Percentiles rank a stretch among this genome's conserved stretches.
phyloP scores from a whole-genome alignment of 768 basidiomycete species.

The Xerocomellus amylosporus region DNA sequence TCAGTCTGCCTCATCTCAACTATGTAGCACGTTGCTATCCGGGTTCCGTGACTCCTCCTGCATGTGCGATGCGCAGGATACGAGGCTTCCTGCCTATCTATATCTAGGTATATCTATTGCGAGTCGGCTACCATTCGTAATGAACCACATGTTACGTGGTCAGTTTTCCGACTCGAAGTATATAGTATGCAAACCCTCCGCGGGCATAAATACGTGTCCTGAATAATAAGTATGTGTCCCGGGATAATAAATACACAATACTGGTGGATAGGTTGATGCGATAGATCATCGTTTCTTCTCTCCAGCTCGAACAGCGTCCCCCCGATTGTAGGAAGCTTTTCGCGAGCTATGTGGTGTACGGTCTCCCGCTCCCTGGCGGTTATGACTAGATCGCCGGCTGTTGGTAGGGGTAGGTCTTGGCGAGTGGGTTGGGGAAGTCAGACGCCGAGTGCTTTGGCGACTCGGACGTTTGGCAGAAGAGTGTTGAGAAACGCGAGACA shows the following conservation, averaged over 20 bases:
- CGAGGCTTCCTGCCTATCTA: not conserved
- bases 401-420: slow-evolving; percentile 13
- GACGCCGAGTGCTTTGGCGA: slow-evolving; percentile 9
- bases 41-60: not conserved
- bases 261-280: not conserved
- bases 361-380: slow-evolving; percentile 5
- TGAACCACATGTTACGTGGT: not conserved
- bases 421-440: slow-evolving; percentile 15
- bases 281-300: slow-evolving; percentile 7
- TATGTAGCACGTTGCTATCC: slow-evolving; percentile 3
- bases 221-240: slow-evolving; percentile 20
- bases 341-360: slow-evolving; percentile 16
- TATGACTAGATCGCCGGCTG: slow-evolving; percentile 21
- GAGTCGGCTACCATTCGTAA: not conserved
- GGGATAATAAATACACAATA: slow-evolving; percentile 17
- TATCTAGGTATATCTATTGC: not conserved
- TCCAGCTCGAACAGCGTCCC: slow-evolving; percentile 1
- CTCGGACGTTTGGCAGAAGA: slow-evolving; percentile 11
- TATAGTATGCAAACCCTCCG: slow-evolving; percentile 6
- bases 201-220: slow-evolving; percentile 21
- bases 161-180: not conserved
- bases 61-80: not conserved
- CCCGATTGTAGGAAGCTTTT: slow-evolving; percentile 18
- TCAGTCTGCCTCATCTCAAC: not conserved
- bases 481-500: slow-evolving; percentile 6